phyloP scores from a whole-genome alignment of 495 filamentous ascomycete genomes.

The Baudoinia panamericana region DNA sequence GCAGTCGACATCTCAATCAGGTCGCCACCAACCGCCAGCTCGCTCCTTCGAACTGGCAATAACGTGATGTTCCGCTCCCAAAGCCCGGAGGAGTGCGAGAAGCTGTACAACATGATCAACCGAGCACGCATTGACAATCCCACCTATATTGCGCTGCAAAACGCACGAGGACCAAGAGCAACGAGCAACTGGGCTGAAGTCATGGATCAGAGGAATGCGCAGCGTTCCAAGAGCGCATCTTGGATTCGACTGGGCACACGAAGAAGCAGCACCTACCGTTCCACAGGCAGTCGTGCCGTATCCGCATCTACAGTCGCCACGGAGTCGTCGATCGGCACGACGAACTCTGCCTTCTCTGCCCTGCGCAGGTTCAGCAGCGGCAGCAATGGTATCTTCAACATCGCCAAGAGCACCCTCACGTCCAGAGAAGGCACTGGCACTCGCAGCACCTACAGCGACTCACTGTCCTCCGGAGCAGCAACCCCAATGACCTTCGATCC shows the following conservation, averaged over 20 bases:
- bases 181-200: constrained; percentile 28
- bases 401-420: constrained; percentile 48
- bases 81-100: constrained; percentile 60
- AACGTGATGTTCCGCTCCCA: constrained; percentile 84
- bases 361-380: constrained; percentile 57
- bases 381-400: constrained; percentile 56
- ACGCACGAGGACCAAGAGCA: constrained; percentile 38
- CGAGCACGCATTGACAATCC: constrained; percentile 73
- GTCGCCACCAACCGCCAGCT: constrained; percentile 59
- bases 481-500: constrained; percentile 46
- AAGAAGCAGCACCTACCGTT: constrained; percentile 46
- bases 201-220: constrained; percentile 33
- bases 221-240: constrained; percentile 26
- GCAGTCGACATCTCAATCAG: constrained; percentile 88
- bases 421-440: constrained; percentile 44
- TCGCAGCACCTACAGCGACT: constrained; percentile 45
- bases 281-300: constrained; percentile 34
- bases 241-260: constrained; percentile 36
- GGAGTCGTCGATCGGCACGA: constrained; percentile 45
- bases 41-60: constrained; percentile 53
- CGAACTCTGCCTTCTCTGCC: constrained; percentile 57
- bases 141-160: constrained; percentile 72
- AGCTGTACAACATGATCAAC: constrained; percentile 72
- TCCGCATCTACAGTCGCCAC: constrained; percentile 36
- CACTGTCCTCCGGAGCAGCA: constrained; percentile 36